Evolutionary conservation across 2,329 filamentous ascomycete genomes (phyloP).

Genomic region (Acephala macrosclerotiorum): DNA sequence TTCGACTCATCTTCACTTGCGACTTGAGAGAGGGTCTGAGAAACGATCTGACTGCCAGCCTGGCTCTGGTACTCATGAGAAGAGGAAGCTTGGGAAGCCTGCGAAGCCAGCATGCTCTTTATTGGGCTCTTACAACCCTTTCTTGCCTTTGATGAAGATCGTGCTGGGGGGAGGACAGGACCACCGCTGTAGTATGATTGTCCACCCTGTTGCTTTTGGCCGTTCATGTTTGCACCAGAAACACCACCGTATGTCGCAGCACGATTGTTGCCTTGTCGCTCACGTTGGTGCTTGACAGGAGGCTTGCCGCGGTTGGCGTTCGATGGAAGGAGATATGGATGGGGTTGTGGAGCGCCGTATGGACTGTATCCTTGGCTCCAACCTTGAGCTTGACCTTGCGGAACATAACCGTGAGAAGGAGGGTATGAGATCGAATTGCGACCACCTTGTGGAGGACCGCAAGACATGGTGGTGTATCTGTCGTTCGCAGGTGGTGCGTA

Average conservation of each 20-base stretch:
- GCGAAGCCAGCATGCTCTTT: background rate
- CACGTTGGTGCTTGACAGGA: background rate
- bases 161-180: background rate
- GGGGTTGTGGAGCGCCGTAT: slow-evolving; percentile 10
- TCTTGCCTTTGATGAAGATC: background rate
- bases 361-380: slow-evolving; percentile 15
- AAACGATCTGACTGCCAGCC: slow-evolving; percentile 16
- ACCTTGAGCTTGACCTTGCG: slow-evolving; percentile 6
- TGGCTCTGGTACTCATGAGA: background rate
- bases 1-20: slow-evolving; percentile 1
- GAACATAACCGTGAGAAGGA: background rate
- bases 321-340: slow-evolving; percentile 10
- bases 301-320: slow-evolving; percentile 27
- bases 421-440: background rate
- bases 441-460: background rate
- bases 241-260: slow-evolving; percentile 1
- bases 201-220: background rate
- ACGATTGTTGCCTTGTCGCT: slow-evolving; percentile 1
- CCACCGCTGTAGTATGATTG: background rate
- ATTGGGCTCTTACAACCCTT: background rate
- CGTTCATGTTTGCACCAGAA: background rate
- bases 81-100: background rate
- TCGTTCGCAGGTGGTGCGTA: background rate
- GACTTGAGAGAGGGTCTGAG: slow-evolving; percentile 7
- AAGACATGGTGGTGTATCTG: background rate